phyloP scores from a whole-genome alignment of 202 grass and related monocot genomes.

The Digitaria exilis region DNA sequence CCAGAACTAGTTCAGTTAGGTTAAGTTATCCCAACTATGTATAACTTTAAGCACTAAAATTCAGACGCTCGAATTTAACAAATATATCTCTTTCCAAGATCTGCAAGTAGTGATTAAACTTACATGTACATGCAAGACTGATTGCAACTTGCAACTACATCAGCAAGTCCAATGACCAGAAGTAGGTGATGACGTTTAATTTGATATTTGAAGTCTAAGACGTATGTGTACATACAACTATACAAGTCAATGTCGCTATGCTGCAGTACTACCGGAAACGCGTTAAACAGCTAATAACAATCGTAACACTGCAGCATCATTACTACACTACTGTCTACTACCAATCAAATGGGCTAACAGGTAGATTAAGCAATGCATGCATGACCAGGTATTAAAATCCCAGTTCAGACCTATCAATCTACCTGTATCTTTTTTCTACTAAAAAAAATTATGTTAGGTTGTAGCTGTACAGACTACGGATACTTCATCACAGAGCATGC shows the following conservation, averaged over 20 bases:
- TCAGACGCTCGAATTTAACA: neutral
- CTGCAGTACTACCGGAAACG: neutral
- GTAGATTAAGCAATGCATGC: conserved; percentile 12
- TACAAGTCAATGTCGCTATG: neutral
- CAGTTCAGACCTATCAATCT: conserved; percentile 38
- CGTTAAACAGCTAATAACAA: conserved; percentile 19
- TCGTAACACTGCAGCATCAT: conserved; percentile 1
- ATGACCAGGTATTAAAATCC: conserved; percentile 22
- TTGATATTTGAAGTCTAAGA: conserved; percentile 1
- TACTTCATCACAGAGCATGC: conserved; percentile 7
- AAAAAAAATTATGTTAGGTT: conserved; percentile 33
- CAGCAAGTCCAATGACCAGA: neutral
- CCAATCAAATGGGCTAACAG: neutral
- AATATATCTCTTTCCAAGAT: conserved; percentile 10
- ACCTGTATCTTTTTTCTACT: neutral
- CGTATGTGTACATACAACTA: neutral
- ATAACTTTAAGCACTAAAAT: neutral
- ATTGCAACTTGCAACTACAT: conserved; percentile 21
- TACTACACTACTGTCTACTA: neutral
- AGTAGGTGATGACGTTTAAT: conserved; percentile 15
- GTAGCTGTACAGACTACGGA: conserved; percentile 7
- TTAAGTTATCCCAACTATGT: neutral
- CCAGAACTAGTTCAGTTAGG: neutral
- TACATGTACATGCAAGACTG: neutral
- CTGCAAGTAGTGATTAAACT: neutral